Conservation (phyloP, 768 basidiomycete genomes). For the Tricholoma bakamatsutake region DNA sequence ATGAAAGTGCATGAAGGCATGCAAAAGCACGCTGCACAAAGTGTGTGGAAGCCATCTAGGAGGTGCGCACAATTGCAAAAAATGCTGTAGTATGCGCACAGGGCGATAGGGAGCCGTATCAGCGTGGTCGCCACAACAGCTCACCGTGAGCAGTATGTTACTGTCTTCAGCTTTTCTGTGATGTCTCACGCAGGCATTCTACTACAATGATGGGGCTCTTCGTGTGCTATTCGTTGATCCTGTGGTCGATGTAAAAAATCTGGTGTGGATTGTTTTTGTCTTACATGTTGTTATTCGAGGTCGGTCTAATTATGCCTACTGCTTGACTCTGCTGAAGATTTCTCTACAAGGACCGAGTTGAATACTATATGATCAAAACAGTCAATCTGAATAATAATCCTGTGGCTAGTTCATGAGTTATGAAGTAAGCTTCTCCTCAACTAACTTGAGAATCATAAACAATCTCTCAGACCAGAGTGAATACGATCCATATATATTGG, state of each 20-base stretch:
- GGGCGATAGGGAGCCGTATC: too few species aligned
- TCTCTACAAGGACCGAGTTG: slow-evolving; percentile 31
- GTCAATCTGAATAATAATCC: slow-evolving; percentile 32
- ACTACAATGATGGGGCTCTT: slow-evolving; percentile 25
- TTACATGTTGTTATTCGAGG: slow-evolving; percentile 37
- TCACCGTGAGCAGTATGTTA: slow-evolving; percentile 27
- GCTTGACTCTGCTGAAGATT: background rate
- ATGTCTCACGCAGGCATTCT: slow-evolving; percentile 28
- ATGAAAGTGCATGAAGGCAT: too few species aligned
- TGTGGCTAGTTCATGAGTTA: background rate
- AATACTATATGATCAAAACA: slow-evolving; percentile 27
- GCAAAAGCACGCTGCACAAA: too few species aligned
- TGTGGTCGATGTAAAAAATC: slow-evolving; percentile 22
- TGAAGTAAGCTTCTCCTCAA: slow-evolving; percentile 5
- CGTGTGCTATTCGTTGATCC: slow-evolving; percentile 23
- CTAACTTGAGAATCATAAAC: background rate
- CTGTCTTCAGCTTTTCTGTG: background rate
- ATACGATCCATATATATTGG: slow-evolving; percentile 15
- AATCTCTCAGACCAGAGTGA: slow-evolving; percentile 7
- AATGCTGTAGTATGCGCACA: too few species aligned
- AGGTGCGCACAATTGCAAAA: too few species aligned
- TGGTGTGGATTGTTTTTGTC: slow-evolving; percentile 32
- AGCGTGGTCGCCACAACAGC: slow-evolving; percentile 42
- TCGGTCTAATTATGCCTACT: slow-evolving; percentile 11
- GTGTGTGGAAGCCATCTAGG: too few species aligned